phyloP scores from a whole-genome alignment of 129 eudicot genomes.

The Kitagawia praeruptora region DNA sequence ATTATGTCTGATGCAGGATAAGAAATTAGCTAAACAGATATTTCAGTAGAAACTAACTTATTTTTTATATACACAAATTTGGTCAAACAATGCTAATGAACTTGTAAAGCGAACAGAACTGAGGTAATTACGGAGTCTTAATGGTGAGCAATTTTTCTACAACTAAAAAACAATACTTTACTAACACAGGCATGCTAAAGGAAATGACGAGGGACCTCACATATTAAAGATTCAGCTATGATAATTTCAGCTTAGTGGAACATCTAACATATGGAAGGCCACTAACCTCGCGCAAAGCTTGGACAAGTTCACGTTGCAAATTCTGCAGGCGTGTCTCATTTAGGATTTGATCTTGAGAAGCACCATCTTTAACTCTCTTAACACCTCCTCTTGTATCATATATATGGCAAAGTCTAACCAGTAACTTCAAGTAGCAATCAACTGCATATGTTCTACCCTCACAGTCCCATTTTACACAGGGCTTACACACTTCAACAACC shows the following conservation, averaged over 20 bases:
- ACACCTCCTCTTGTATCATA: slow-evolving; percentile 98
- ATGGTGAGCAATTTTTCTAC: neutral
- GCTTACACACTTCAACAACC: slow-evolving; percentile 97
- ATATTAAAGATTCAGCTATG: neutral
- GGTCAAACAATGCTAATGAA: neutral
- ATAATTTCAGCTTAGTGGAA: neutral
- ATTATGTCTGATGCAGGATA: neutral
- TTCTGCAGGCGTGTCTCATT: slow-evolving; percentile 89
- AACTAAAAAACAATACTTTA: neutral
- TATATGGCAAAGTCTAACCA: slow-evolving; percentile 94
- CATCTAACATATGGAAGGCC: slow-evolving; percentile 4
- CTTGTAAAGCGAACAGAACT: neutral
- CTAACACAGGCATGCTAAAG: neutral
- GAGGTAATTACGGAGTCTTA: neutral
- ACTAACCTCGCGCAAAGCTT: slow-evolving; percentile 87
- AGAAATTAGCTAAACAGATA: neutral
- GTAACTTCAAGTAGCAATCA: slow-evolving; percentile 90
- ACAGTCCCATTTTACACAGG: slow-evolving; percentile 97
- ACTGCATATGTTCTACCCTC: slow-evolving; percentile 98
- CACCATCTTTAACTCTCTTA: slow-evolving; percentile 92
- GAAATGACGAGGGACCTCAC: neutral
- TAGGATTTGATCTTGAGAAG: slow-evolving; percentile 95
- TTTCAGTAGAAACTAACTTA: neutral
- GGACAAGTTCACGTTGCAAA: slow-evolving; percentile 82
- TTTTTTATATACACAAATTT: neutral